These are phyloP conservation scores for Apiospora marii DNA, from an alignment of 2,329 filamentous ascomycete species.

Conservation along the genomic window DNA sequence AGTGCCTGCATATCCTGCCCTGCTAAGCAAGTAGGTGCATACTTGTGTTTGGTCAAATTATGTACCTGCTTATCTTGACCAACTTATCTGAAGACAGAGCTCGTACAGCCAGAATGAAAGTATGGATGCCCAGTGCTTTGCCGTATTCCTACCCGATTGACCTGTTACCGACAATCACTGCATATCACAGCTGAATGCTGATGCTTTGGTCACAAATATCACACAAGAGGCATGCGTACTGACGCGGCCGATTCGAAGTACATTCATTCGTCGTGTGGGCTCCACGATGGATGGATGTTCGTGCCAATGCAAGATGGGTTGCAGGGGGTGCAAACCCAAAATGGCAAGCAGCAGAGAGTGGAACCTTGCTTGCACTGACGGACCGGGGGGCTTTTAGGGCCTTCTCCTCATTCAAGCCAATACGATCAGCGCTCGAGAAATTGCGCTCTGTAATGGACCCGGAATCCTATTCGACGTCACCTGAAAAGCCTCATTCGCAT, in stretches of 20 bases:
- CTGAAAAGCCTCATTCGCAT: constrained; percentile 17
- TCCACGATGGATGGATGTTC: constrained; percentile 5
- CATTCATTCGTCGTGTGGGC: background rate
- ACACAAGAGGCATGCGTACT: background rate
- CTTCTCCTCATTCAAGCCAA: background rate
- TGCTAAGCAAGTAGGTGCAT: background rate
- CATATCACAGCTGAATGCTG: background rate
- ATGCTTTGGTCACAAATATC: background rate
- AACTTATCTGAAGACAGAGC: too few species aligned
- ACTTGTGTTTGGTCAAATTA: background rate
- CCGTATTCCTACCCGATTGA: too few species aligned
- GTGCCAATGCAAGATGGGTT: background rate
- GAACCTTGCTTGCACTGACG: background rate
- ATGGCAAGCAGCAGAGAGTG: constrained; percentile 12
- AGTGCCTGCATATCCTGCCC: background rate
- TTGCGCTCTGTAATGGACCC: constrained; percentile 4
- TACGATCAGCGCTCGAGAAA: constrained; percentile 7
- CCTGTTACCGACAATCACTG: background rate
- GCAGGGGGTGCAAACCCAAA: background rate
- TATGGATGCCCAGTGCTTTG: too few species aligned
- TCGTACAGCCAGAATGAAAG: too few species aligned
- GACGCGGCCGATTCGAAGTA: background rate
- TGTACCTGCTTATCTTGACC: too few species aligned
- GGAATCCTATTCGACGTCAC: constrained; percentile 16
- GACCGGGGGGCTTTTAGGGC: background rate